These are phyloP conservation scores for Megacollybia marginata DNA, from an alignment of 768 basidiomycete species.

Conservation along the genomic window DNA sequence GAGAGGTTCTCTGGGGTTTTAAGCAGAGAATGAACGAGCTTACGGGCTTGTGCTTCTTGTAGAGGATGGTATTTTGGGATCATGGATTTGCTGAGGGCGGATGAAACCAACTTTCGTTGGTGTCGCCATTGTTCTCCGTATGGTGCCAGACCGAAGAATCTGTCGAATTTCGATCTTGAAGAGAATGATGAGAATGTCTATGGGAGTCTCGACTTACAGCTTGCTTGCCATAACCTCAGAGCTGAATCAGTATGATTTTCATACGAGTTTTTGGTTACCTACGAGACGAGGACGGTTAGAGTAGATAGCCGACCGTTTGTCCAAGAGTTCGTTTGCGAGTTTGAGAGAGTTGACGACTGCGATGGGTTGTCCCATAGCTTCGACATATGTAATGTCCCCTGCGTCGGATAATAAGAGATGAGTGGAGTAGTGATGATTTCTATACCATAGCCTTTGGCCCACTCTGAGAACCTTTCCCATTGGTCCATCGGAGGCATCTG, in stretches of 20 bases:
- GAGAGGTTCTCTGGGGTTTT: neutral
- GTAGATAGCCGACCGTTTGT: slow-evolving; percentile 5
- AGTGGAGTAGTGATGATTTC: too few species aligned
- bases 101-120: neutral
- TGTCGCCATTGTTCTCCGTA: neutral
- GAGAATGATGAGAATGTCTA: neutral
- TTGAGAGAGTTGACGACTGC: slow-evolving; percentile 4
- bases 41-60: neutral
- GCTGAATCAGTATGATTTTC: too few species aligned
- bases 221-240: neutral
- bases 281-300: neutral
- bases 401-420: too few species aligned
- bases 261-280: neutral
- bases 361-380: neutral
- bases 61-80: neutral
- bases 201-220: neutral
- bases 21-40: neutral
- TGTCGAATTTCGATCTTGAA: neutral
- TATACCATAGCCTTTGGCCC: too few species aligned
- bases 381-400: neutral
- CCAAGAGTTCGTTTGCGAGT: slow-evolving; percentile 4
- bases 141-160: neutral
- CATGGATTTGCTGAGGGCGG: neutral
- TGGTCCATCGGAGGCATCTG: too few species aligned
- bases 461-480: too few species aligned